A percentile compares a stretch with the other conserved stretches of the same genome.
phyloP scores from a whole-genome alignment of 805 yeast genomes.

The Ogataea parapolymorpha region DNA sequence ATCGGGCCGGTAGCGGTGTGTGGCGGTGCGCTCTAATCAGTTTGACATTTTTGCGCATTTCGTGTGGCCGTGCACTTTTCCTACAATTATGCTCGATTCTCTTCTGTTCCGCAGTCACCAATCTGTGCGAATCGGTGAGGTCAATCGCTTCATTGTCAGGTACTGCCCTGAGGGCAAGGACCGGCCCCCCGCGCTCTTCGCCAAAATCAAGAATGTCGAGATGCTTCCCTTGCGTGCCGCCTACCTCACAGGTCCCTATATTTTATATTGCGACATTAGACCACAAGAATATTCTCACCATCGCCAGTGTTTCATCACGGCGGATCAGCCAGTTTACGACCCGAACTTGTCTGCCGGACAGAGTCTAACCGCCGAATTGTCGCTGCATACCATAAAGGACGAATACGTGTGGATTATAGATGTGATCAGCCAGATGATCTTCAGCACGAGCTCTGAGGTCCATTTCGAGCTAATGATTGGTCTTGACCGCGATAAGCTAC shows the following conservation, averaged over 20 bases:
- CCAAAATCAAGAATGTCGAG: constrained; percentile 69
- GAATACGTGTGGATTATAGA: constrained; percentile 76
- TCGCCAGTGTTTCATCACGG: constrained; percentile 56
- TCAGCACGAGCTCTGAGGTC: constrained; percentile 65
- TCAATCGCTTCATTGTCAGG: constrained; percentile 51
- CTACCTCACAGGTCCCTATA: constrained; percentile 84
- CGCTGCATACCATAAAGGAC: constrained; percentile 59
- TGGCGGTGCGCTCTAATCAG: constrained; percentile 4
- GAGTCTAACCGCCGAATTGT: constrained; percentile 53
- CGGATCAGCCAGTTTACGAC: constrained; percentile 74
- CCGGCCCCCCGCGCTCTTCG: constrained; percentile 35
- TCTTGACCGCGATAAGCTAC: constrained; percentile 38
- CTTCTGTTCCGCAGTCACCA: constrained; percentile 25
- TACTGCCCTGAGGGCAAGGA: constrained; percentile 39
- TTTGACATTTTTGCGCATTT: neutral
- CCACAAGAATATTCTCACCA: constrained; percentile 60
- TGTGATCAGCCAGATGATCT: constrained; percentile 73
- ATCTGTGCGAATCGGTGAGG: constrained; percentile 55
- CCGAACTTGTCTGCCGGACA: constrained; percentile 72
- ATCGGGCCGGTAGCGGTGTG: constrained; percentile 13
- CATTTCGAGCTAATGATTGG: constrained; percentile 62
- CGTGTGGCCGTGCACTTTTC: constrained; percentile 9
- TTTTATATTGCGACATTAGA: constrained; percentile 77
- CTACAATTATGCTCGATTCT: constrained; percentile 7
- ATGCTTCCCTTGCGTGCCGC: constrained; percentile 75